phyloP scores from a whole-genome alignment of 306 rosid species.

The barrel medic (Medicago truncatula) region MtrunA17r5.0-ANR NC_053045.1:39154001-39154500 shows the following conservation, averaged over 20 bases:
- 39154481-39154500: slow-evolving; percentile 31
- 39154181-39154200: too few species aligned
- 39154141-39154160: neutral
- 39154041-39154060: too few species aligned
- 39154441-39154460: neutral
- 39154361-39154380: neutral
- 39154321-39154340: neutral
- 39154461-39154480: neutral
- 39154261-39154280: neutral
- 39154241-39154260: neutral
- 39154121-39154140: neutral
- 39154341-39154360: neutral
- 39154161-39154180: too few species aligned
- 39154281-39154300: neutral
- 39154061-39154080: neutral
- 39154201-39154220: neutral
- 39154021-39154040: neutral
- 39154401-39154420: neutral
- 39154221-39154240: neutral
- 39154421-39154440: neutral
- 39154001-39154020: neutral
- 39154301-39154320: neutral
- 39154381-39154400: neutral
- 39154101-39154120: neutral
- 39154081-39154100: neutral